phyloP scores from a whole-genome alignment of 2,329 filamentous ascomycete species.

The Diplodia corticola region DNA sequence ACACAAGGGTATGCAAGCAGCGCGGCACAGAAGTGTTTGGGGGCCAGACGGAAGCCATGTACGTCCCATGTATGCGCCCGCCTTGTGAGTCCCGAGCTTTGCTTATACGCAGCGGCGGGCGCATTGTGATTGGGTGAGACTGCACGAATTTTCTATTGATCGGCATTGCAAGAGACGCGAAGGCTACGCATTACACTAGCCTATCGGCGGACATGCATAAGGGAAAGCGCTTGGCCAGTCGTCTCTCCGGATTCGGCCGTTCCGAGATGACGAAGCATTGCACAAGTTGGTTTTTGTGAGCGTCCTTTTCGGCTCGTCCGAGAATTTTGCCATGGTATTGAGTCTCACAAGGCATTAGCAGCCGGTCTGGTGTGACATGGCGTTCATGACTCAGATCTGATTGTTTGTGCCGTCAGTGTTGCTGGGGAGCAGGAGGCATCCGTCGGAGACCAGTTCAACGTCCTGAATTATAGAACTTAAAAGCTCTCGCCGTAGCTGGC shows the following conservation, averaged over 20 bases:
- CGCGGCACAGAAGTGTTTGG: background rate
- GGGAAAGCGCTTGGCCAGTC: background rate
- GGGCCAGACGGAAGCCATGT: background rate
- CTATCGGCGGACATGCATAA: background rate
- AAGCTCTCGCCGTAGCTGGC: background rate
- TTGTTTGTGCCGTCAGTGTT: background rate
- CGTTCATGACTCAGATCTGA: background rate
- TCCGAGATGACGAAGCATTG: background rate
- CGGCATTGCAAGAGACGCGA: background rate
- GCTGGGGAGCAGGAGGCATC: background rate
- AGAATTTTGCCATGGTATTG: background rate
- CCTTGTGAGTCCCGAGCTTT: background rate
- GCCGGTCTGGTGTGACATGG: background rate
- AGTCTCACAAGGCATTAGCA: background rate
- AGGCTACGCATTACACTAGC: background rate
- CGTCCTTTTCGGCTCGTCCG: background rate
- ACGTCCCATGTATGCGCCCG: background rate
- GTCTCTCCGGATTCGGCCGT: background rate
- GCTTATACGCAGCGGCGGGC: background rate
- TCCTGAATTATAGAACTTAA: constrained; percentile 31
- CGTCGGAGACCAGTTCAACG: background rate
- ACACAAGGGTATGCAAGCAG: background rate
- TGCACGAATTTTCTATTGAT: background rate
- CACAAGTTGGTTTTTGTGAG: background rate
- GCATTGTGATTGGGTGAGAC: background rate